Evolutionary conservation across 163 green algal species (phyloP), one percentile per base, ranked within the genome.

Genomic region (Chlamydomonas reinhardtii): DNA sequence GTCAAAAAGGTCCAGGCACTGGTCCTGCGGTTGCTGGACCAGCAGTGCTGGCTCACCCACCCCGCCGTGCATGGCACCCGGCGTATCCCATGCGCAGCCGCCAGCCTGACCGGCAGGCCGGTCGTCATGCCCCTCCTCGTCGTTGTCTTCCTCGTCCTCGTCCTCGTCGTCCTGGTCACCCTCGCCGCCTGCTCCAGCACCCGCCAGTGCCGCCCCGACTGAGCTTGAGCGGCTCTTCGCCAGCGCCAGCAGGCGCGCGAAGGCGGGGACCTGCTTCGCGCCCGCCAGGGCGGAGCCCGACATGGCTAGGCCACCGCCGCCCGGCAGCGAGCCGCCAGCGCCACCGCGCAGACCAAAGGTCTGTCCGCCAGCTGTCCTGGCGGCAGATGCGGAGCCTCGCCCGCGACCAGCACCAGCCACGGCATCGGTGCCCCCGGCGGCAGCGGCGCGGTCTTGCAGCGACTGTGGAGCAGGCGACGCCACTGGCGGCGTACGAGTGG

Each of bases 201-300:
- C 62, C 27, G 62, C 59, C 27, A 70, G 0, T 22, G 24, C 25
- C 27, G 62, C n/a, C 27, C 62, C 27, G 27, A 34, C 62, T 34
- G 62, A 5, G 25, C 6, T 17, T 16, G 25, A 70, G 31, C 31
- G 15, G 31, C 12, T 34, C 24, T 34, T 29, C 27, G 62, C 31
- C 24, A 61, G 68, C 34, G 80, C 69, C 34, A 86, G 54, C 43
- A 86, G 69, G 27, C 70, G 54, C 2, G 80, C 80, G 34, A 86
- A 86, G 22, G 80, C 80, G 16, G 80, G 80, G 25, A 37, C 69
- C 27, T 66, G 80, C 27, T 35, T 37, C 14, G 80, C 80, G 24
- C 80, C 80, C 19, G 80, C 32, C 54, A 86, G 37, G 11, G 79
- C 71, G 11, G 32, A 20, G 4, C 80, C 80, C 15, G 80, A 79